Evolutionary conservation across 768 basidiomycete species (phyloP).

Genomic region (Amanita pseudoporphyria): DNA sequence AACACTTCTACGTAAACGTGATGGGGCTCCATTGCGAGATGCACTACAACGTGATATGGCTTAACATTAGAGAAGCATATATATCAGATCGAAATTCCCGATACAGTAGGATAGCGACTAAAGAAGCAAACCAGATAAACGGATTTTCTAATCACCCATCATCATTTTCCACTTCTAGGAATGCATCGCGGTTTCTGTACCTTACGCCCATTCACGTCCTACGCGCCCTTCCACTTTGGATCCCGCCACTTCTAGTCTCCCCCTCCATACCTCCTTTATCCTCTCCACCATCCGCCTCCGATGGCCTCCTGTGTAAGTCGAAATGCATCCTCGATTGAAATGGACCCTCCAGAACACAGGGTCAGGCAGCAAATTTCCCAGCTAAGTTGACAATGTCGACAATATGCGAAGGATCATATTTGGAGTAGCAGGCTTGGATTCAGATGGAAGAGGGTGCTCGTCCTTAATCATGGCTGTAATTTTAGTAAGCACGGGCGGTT

Average conservation of each 20-base stretch:
- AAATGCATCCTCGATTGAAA: constrained; percentile 64
- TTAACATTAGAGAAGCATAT: constrained; percentile 4
- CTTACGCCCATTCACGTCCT: background rate
- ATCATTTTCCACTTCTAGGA: constrained; percentile 33
- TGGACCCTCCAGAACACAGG: constrained; percentile 47
- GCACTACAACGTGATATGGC: background rate
- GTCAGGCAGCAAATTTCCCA: constrained; percentile 37
- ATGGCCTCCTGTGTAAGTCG: constrained; percentile 69
- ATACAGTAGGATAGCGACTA: background rate
- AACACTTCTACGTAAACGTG: too few relatives aligned
- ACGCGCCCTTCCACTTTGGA: constrained; percentile 51
- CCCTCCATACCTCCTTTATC: constrained; percentile 33
- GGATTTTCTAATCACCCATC: constrained; percentile 13
- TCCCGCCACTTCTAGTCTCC: constrained; percentile 59
- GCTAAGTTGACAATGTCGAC: constrained; percentile 33
- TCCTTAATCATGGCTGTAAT: constrained; percentile 90
- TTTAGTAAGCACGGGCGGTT: constrained; percentile 43
- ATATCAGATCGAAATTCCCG: too few relatives aligned
- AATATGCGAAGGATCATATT: constrained; percentile 22
- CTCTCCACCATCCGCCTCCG: constrained; percentile 45
- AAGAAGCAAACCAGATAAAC: background rate
- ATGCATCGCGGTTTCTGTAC: constrained; percentile 25
- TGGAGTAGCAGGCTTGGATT: constrained; percentile 18
- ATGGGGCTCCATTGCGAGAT: too few relatives aligned
- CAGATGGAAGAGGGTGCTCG: constrained; percentile 37